Percentiles rank a stretch among this genome's conserved stretches.
Evolutionary conservation across 2,329 filamentous ascomycete species (phyloP).

Genomic region (Aspergillus cejpii): DNA sequence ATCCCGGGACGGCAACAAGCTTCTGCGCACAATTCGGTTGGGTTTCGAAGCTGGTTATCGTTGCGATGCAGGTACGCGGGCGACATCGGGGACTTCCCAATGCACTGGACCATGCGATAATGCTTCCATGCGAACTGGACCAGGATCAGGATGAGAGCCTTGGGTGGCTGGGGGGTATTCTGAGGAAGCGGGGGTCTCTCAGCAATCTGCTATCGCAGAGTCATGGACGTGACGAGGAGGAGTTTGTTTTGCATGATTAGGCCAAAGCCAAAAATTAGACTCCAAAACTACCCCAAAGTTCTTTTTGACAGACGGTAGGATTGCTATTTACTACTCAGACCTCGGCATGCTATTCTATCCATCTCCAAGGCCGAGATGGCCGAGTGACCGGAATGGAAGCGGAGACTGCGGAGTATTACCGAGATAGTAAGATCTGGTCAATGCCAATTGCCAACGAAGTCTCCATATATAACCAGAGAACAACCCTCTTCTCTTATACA

Average conservation of each 20-base stretch:
- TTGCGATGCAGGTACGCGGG: conserved; percentile 58
- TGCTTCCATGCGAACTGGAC: conserved; percentile 52
- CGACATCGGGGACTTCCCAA: conserved; percentile 58
- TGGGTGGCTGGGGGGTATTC: not conserved
- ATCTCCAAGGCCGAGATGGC: not conserved
- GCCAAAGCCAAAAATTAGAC: no score
- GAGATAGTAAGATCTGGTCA: no score
- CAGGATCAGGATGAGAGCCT: not conserved
- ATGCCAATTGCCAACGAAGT: no score
- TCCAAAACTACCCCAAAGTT: no score
- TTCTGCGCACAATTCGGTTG: conserved; percentile 72
- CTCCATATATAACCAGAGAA: no score
- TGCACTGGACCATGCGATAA: conserved; percentile 60
- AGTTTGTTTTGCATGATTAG: not conserved
- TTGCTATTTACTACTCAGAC: no score
- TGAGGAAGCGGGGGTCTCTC: not conserved
- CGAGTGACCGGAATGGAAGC: no score
- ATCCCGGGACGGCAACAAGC: conserved; percentile 63
- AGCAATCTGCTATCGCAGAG: not conserved
- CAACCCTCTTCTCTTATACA: no score
- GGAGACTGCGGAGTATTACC: no score
- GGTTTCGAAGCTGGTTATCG: conserved; percentile 57
- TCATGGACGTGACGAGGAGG: not conserved
- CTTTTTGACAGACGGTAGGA: no score
- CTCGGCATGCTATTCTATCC: not conserved